These are phyloP conservation scores for Pythium volutum DNA, from an alignment of 352 stramenopile species.

Conservation along the genomic window DNA sequence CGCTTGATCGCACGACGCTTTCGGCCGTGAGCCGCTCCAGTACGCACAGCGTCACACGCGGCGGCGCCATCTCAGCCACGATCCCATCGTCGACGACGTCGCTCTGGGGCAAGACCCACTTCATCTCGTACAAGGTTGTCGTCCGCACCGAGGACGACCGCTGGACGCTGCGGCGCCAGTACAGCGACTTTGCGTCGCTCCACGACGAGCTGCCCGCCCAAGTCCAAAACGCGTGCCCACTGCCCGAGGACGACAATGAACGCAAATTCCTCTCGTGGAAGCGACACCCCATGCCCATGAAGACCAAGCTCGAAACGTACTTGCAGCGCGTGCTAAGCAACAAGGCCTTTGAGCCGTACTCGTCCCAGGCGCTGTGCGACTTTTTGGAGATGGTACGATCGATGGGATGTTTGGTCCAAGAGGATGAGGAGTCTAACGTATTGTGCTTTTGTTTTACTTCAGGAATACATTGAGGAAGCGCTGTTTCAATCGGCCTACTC, in stretches of 20 bases:
- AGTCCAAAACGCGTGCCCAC: constrained; percentile 38
- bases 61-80: constrained; percentile 40
- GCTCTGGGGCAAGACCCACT: constrained; percentile 68
- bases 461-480: constrained; percentile 64
- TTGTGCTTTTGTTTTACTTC: neutral
- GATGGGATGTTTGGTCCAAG: neutral
- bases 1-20: constrained; percentile 5
- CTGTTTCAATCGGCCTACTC: constrained; percentile 46
- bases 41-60: constrained; percentile 24
- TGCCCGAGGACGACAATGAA: constrained; percentile 45
- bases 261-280: constrained; percentile 62
- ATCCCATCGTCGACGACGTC: constrained; percentile 67
- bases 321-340: constrained; percentile 51
- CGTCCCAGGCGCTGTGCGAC: constrained; percentile 61
- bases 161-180: constrained; percentile 63
- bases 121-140: constrained; percentile 75
- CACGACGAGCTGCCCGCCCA: constrained; percentile 55
- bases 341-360: constrained; percentile 44
- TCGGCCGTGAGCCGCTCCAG: constrained; percentile 9
- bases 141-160: constrained; percentile 66
- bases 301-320: constrained; percentile 63
- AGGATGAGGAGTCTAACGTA: neutral
- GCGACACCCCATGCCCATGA: constrained; percentile 50
- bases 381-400: constrained; percentile 64
- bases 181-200: constrained; percentile 60